These are phyloP conservation scores for Tephrocybe sp. DNA, from an alignment of 768 basidiomycete genomes.

Conservation along the genomic window DNA sequence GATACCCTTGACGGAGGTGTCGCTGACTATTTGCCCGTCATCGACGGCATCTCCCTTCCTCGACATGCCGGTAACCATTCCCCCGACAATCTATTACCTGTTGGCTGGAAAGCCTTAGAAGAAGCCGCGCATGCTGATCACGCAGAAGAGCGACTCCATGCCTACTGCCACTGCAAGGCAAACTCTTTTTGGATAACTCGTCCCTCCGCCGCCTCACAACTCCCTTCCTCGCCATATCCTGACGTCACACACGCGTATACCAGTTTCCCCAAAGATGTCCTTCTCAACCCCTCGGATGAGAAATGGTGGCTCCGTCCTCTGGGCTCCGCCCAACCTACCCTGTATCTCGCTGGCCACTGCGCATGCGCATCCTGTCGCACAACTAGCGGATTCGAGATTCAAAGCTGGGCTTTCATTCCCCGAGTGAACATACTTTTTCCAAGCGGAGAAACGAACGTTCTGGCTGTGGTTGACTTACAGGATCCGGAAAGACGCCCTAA, in stretches of 20 bases:
- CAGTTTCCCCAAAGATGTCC: conserved; percentile 4
- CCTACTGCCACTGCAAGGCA: conserved; percentile 17
- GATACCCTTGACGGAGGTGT: conserved; percentile 21
- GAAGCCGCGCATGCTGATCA: not conserved
- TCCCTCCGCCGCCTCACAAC: conserved; percentile 14
- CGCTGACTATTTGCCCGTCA: conserved; percentile 10
- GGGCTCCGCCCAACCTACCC: conserved; percentile 15
- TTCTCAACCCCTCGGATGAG: conserved; percentile 17
- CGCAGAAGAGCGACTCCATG: conserved; percentile 7
- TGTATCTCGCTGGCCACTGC: conserved; percentile 26
- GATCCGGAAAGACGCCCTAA: conserved; percentile 15
- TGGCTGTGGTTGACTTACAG: conserved; percentile 15
- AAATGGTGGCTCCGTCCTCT: conserved; percentile 27
- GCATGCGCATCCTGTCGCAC: conserved; percentile 25
- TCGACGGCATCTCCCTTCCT: conserved; percentile 13
- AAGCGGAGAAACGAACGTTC: conserved; percentile 8
- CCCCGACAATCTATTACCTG: conserved; percentile 3
- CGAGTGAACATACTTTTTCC: conserved; percentile 20
- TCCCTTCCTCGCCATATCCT: conserved; percentile 18
- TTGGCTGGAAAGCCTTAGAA: conserved; percentile 9
- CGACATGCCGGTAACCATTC: conserved; percentile 5
- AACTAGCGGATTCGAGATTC: conserved; percentile 23
- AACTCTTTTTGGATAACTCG: conserved; percentile 18
- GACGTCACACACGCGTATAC: conserved; percentile 19
- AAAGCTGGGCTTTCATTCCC: conserved; percentile 25